These are phyloP conservation scores for Boletellus sp. DNA, from an alignment of 1,284 basidiomycete species.

Conservation along the genomic window DNA sequence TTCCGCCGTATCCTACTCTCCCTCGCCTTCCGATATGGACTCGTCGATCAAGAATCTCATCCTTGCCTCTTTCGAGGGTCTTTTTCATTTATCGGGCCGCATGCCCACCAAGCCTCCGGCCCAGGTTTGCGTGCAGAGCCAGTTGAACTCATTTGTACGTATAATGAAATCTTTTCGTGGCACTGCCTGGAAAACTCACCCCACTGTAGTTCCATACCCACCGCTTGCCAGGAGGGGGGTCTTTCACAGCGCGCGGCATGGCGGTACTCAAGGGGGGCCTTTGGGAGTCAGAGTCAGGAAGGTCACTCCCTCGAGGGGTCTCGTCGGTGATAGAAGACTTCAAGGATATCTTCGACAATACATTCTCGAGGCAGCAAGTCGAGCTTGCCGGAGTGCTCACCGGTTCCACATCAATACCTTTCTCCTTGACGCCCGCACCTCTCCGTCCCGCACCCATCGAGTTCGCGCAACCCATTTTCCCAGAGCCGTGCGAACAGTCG, in stretches of 20 bases:
- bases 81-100: conserved; percentile 8
- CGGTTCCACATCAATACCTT: neutral
- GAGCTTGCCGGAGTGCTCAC: too few species aligned
- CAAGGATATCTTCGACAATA: neutral
- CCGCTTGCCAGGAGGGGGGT: conserved; percentile 1
- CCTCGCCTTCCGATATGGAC: conserved; percentile 1
- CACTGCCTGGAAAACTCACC: neutral
- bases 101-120: too few species aligned
- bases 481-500: conserved; percentile 9
- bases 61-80: conserved; percentile 6
- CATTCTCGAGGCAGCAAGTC: neutral
- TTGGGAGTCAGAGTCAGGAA: neutral
- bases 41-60: conserved; percentile 14
- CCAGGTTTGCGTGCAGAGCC: neutral
- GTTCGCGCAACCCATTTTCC: too few species aligned
- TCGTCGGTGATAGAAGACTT: conserved; percentile 3
- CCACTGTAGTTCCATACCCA: conserved; percentile 6
- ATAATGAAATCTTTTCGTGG: neutral
- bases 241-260: conserved; percentile 1
- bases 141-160: too few species aligned
- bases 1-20: too few species aligned
- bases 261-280: conserved; percentile 2
- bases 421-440: too few species aligned
- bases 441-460: too few species aligned
- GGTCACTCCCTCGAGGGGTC: conserved; percentile 6